Evolutionary conservation across 2,329 filamentous ascomycete genomes (phyloP), one percentile per base, ranked within the genome.

Genomic region (Aspergillus transmontanensis): DNA sequence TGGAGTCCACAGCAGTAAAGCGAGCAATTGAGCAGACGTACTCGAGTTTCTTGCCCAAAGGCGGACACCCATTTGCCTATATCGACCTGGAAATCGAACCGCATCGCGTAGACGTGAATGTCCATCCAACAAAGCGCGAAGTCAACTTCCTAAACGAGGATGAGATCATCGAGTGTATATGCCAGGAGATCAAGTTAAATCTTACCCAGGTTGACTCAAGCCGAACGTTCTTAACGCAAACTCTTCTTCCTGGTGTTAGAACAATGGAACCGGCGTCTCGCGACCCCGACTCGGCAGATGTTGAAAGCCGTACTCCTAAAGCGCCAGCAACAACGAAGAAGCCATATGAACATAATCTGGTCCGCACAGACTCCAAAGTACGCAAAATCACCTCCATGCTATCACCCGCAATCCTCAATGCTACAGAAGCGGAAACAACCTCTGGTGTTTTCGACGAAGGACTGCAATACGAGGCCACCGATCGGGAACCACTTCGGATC

Each of bases 351-450:
- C 96, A 96, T 74, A 96, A 91, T 60, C 86, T 99, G 14, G 89
- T 99, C 3, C 89, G 95, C 23, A 98, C 94, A 12, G 95, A 99
- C 75, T 89, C 92, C 1, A 91, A 90, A 63, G 84, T 92, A 67
- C 90, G 94, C 63, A 99, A 99, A 76, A 99, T 99, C 66, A 99
- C 95, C 0, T 93, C 92, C 64, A 98, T 99, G 94, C 87, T 99
- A 36, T 85, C 88, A n/a, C 85, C 88, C 21, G 79, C 82, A n/a
- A 67, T 68, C 60, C 70, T 68, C n/a, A 74, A 73, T 43, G 68
- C 68, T 14, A 68, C 72, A 14, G 75, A 76, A 43, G 57, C 64
- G 59, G 82, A 83, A 60, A 58, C 76, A 73, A 43, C 64, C 54
- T 50, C 66, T 36, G 64, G 67, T 21, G 61, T 72, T 41, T 60